Base-by-base conservation (phyloP, 176 grass and related monocot genomes). In the Aegilops speltoides region DNA sequence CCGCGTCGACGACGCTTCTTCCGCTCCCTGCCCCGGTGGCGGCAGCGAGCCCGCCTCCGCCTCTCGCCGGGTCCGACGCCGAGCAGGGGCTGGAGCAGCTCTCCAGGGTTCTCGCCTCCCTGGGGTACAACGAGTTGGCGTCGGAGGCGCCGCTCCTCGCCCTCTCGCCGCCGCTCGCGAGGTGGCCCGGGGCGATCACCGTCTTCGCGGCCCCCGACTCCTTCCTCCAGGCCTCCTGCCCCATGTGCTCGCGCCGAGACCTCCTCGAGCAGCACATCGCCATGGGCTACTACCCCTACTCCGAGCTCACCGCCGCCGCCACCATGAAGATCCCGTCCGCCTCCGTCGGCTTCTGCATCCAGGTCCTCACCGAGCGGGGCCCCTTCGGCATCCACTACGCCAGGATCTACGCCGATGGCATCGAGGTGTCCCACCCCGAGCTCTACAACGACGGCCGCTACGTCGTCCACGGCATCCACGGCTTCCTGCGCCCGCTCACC, bases 391-490 rank as follows among this genome's bases (percentile, higher is more conserved):
- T 75, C 52, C 50, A 65, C 83, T 64, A 71, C 68, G 60, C 73
- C 62, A 95, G 79, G 62, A 69, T 95, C 43, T 92, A 81, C 66
- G 79, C 90, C 88, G 82, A 95, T 59, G 90, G 88, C 82, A 68
- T 95, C 36, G 80, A 92, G 86, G 75, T 95, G 62, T 84, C 93
- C 24, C 74, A 82, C 66, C 93, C 93, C 0, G 93, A 95, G 83
- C 87, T 92, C 45, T 95, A 92, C 90, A 90, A 92, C 86, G 91
- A 95, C 62, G 88, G 88, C 17, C 90, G 84, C 76, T 91, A 92
- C 86, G 78, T 92, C 20, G 91, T 95, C 36, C 93, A 95, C 73
- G 93, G 93, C 38, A 77, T 92, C 61, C 82, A 73, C 73, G 85
- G 90, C 20, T 86, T 90, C 82, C 40, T 95, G 24, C 73, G 88